These are phyloP conservation scores for Pythium pyrilobum DNA, from an alignment of 352 stramenopile genomes.

Conservation along the genomic window DNA sequence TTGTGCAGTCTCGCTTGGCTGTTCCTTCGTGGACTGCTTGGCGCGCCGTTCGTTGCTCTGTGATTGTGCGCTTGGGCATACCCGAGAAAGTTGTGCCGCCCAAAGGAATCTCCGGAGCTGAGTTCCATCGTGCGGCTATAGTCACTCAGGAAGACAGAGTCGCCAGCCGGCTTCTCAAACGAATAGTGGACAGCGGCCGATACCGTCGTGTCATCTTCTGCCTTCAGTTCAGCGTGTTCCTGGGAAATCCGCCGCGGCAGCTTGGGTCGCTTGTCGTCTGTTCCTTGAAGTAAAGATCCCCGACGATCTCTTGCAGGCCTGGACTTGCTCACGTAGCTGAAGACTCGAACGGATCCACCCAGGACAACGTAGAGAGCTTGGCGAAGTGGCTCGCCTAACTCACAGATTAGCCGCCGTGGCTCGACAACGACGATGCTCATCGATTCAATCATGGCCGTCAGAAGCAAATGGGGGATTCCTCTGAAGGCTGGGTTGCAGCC, in stretches of 20 bases:
- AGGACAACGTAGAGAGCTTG: constrained; percentile 15
- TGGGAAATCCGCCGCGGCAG: constrained; percentile 14
- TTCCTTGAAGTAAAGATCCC: neutral
- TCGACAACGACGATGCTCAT: constrained; percentile 14
- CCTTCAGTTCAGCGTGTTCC: neutral
- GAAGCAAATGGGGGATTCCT: constrained; percentile 8
- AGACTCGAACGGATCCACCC: constrained; percentile 11
- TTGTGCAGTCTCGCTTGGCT: neutral
- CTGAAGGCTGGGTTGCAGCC: neutral
- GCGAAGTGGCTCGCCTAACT: constrained; percentile 3
- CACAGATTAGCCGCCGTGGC: constrained; percentile 13
- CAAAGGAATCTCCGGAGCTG: constrained; percentile 20
- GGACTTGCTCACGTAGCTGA: constrained; percentile 12
- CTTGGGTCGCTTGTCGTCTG: constrained; percentile 20
- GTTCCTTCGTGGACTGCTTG: neutral
- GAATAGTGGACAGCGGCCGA: neutral
- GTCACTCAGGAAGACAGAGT: constrained; percentile 29
- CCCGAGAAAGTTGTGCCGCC: constrained; percentile 1
- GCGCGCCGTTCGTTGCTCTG: neutral
- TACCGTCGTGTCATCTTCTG: neutral
- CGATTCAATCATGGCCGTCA: constrained; percentile 8
- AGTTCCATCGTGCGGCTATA: constrained; percentile 25
- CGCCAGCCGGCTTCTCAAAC: constrained; percentile 25
- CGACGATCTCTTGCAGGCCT: constrained; percentile 5
- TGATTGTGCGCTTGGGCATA: neutral